Conservation (phyloP, 352 stramenopile genomes). For the Pythium diclinum region DNA sequence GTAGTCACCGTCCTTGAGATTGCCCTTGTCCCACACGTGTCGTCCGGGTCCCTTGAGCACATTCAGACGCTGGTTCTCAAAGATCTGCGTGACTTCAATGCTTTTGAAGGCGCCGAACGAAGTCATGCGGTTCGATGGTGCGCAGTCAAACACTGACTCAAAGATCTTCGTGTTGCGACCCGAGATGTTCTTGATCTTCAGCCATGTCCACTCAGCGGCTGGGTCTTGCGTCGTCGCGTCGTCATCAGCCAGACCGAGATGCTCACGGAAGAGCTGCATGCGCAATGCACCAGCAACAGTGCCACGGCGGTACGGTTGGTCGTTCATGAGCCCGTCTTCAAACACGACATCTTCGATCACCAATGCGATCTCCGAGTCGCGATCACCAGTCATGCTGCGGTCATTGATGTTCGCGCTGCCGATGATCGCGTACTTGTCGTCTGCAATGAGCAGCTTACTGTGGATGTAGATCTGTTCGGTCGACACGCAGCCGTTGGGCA, state of each 20-base stretch:
- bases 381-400: conserved; percentile 91
- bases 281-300: conserved; percentile 59
- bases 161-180: conserved; percentile 77
- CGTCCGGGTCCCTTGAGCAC: conserved; percentile 58
- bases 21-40: conserved; percentile 69
- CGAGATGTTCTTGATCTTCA: conserved; percentile 49
- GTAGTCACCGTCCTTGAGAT: conserved; percentile 83
- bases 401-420: conserved; percentile 96
- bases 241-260: conserved; percentile 66
- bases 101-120: conserved; percentile 75
- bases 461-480: conserved; percentile 93
- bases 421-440: conserved; percentile 90
- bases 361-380: conserved; percentile 85
- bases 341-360: conserved; percentile 84
- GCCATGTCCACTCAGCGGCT: conserved; percentile 60
- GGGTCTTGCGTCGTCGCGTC: conserved; percentile 56
- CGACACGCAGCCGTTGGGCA: conserved; percentile 70
- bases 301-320: conserved; percentile 60
- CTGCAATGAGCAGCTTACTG: conserved; percentile 87
- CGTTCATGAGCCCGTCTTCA: conserved; percentile 74
- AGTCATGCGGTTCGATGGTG: conserved; percentile 75
- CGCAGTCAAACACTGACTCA: conserved; percentile 81
- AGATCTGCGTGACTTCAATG: conserved; percentile 81
- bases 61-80: conserved; percentile 86
- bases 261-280: conserved; percentile 80